Evolutionary conservation across 164 flowering plant species (phyloP), one percentile per base, ranked within the genome.

Genomic region (Magnolia changhungtana): DNA sequence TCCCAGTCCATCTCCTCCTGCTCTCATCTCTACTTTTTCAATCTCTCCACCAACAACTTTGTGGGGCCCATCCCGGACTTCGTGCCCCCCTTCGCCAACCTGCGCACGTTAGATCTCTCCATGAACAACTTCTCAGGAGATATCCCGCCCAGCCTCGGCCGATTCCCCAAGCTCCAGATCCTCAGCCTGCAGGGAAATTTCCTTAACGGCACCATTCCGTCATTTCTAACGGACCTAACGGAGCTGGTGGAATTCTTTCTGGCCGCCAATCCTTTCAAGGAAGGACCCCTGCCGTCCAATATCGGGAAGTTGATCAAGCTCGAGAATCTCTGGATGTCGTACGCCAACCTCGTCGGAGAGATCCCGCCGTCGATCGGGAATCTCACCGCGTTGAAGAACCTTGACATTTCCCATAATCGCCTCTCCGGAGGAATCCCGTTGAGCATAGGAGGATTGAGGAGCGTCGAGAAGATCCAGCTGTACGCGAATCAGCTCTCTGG

Each of bases 251-350:
- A 64, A 0, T 69, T 91, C 4, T 80, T 79, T 4, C 77, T 92
- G 9, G 87, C 78, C 24, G 69, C 24, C 50, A 94, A 90, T 74
- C 87, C 88, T 1, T 87, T 79, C 75, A n/a, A 51, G 4, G 85
- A 87, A 3, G 76, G 85, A 55, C 80, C 73, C 0, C 19, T 94
- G 70, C 94, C 93, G 50, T 0, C 77, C 0, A 80, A 74, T 6
- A 84, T 92, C 9, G 97, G 98, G 1, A 87, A 87, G 72, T 67
- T 94, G n/a, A 77, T 79, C 0, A 90, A 89, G 77, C 90, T 92
- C 6, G 85, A 86, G 73, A 78, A 71, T 58, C 49, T 94, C 0
- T 85, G 82, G 80, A 72, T 88, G 1, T 3, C 83, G 0, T 5
- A 0, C 5, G 5, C 85, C 24, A 82, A 85, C n/a, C 88, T 92